Percentiles rank a stretch among this genome's conserved stretches.
phyloP scores from a whole-genome alignment of 306 rosid genomes.

The Acacia confusa region DNA sequence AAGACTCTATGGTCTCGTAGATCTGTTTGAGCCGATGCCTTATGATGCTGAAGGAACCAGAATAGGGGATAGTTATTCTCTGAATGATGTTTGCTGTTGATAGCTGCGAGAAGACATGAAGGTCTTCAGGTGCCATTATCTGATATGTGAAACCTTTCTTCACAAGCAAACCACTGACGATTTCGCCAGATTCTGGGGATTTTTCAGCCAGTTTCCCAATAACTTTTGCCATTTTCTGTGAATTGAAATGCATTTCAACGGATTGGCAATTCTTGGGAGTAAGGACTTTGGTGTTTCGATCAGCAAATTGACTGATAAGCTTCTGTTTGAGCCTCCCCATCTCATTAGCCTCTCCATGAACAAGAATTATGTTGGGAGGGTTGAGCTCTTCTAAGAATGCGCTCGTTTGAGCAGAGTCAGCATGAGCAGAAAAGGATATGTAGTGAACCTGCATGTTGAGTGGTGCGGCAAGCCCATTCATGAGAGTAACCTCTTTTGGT shows the following conservation, averaged over 20 bases:
- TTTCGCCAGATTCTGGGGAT: constrained; percentile 71
- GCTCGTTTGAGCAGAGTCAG: constrained; percentile 91
- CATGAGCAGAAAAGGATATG: constrained; percentile 96
- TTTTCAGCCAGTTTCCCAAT: constrained; percentile 84
- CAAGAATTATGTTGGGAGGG: constrained; percentile 94
- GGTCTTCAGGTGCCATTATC: constrained; percentile 94
- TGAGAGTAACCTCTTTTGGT: constrained; percentile 91
- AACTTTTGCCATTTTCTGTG: constrained; percentile 92
- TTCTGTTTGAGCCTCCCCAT: constrained; percentile 98
- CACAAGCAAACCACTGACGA: constrained; percentile 76
- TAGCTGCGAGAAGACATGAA: constrained; percentile 88
- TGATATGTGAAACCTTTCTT: constrained; percentile 92
- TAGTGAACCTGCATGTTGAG: constrained; percentile 95
- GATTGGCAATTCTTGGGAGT: constrained; percentile 95
- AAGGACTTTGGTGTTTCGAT: constrained; percentile 77
- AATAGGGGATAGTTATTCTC: constrained; percentile 82
- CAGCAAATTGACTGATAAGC: constrained; percentile 74
- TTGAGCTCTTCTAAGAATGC: constrained; percentile 90
- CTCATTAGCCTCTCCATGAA: constrained; percentile 94
- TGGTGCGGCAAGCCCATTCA: constrained; percentile 86
- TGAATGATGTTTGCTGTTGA: constrained; percentile 77
- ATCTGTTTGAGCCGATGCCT: constrained; percentile 71
- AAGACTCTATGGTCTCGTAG: constrained; percentile 76
- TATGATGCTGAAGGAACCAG: constrained; percentile 65
- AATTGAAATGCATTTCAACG: constrained; percentile 89